Conservation (phyloP, 257 asterid genomes). For the Vinca minor region DNA sequence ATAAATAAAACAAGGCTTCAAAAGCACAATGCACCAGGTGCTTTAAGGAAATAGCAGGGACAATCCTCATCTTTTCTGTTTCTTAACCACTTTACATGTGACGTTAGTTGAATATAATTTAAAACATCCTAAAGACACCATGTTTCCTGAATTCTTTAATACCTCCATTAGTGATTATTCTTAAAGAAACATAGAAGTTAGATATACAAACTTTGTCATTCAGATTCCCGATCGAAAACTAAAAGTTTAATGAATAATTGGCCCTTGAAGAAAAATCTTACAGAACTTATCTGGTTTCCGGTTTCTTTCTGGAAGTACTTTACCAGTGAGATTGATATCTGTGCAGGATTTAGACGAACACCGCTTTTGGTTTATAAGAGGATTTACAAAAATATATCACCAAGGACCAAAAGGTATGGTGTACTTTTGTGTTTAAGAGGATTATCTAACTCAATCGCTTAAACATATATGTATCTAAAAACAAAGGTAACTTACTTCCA, state of each 20-base stretch:
- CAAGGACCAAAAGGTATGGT: neutral
- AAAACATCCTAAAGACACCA: neutral
- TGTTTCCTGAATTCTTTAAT: neutral
- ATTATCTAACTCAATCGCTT: neutral
- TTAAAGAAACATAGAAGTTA: neutral
- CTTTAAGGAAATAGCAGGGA: neutral
- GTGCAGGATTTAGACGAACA: neutral
- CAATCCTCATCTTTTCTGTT: neutral
- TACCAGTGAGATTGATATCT: neutral
- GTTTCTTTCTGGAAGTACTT: neutral
- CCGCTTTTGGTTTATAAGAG: neutral
- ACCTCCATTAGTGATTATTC: neutral
- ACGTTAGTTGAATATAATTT: neutral
- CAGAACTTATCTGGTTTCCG: neutral
- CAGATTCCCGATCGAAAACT: neutral
- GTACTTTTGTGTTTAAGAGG: neutral
- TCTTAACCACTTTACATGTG: neutral
- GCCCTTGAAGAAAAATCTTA: neutral
- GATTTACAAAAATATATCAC: neutral
- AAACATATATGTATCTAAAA: constrained; percentile 7
- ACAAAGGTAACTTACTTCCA: constrained; percentile 61
- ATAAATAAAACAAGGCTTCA: neutral
- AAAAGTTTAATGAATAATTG: neutral
- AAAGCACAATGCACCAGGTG: neutral
- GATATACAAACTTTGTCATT: neutral